Conservation (phyloP, 2,329 filamentous ascomycete genomes). For the Colletotrichum horii region DNA sequence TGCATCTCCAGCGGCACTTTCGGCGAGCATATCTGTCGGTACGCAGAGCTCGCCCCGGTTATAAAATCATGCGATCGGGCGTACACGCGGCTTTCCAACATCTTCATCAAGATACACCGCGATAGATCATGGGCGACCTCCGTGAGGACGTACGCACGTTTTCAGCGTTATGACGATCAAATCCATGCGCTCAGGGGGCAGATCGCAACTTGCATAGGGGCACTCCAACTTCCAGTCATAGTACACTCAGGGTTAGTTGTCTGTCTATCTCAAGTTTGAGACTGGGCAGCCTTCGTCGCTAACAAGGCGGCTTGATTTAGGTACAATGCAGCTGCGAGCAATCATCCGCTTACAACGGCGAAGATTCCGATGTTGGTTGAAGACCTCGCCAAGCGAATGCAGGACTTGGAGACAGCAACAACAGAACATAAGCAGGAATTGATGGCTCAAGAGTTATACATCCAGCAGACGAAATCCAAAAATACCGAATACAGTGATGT, state of each 20-base stretch:
- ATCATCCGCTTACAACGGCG: background rate
- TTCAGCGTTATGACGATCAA: background rate
- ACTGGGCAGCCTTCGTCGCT: background rate
- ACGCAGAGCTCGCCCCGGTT: background rate
- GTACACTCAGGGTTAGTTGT: background rate
- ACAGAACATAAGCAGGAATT: background rate
- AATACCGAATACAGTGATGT: fast-evolving
- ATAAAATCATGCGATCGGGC: background rate
- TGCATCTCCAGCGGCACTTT: background rate
- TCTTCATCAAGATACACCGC: background rate
- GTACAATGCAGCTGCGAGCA: background rate
- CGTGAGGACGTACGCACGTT: background rate
- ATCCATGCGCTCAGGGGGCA: background rate
- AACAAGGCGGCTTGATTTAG: fast-evolving
- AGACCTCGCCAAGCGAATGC: background rate
- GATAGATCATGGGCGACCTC: background rate
- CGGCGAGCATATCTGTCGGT: background rate
- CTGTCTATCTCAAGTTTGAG: background rate
- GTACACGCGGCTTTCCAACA: background rate
- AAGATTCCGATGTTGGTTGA: background rate
- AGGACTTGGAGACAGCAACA: background rate
- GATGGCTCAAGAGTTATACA: background rate
- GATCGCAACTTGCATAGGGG: background rate
- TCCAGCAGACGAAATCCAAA: background rate
- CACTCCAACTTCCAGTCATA: background rate